A percentile compares a stretch with the other conserved stretches of the same genome.
phyloP scores from a whole-genome alignment of 257 asterid genomes.

The Nicotiana obtusifolia region DNA sequence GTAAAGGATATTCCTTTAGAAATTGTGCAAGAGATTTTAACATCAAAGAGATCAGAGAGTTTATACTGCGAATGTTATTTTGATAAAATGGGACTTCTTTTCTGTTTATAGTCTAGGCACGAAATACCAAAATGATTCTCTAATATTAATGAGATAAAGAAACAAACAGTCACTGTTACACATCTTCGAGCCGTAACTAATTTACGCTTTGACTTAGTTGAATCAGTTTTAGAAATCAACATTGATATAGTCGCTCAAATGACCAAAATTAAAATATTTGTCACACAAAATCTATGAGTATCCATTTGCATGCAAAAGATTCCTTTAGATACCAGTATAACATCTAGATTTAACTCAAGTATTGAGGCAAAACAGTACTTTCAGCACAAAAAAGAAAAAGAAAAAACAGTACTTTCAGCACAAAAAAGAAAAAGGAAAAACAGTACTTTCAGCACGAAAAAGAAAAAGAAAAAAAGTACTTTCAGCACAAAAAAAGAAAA shows the following conservation, averaged over 20 bases:
- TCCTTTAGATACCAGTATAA: not conserved
- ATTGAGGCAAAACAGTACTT: not conserved
- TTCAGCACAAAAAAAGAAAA: not conserved
- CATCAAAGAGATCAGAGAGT: not conserved
- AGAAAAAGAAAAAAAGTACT: not conserved
- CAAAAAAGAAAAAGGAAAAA: not conserved
- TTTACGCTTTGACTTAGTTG: not conserved
- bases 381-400: not conserved
- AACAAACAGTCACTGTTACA: not conserved
- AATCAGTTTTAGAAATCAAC: not conserved
- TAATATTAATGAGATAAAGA: not conserved
- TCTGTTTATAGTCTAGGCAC: not conserved
- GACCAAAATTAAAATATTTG: not conserved
- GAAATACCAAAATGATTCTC: not conserved
- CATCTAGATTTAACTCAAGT: not conserved
- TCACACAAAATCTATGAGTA: not conserved
- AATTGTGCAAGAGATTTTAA: not conserved
- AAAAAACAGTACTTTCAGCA: not conserved
- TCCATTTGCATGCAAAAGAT: constrained; percentile 1
- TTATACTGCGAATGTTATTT: not conserved
- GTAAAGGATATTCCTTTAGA: not conserved
- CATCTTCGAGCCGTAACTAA: not conserved
- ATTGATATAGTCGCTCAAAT: not conserved
- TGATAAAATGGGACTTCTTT: not conserved
- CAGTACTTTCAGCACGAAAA: not conserved